Evolutionary conservation across 495 filamentous ascomycete genomes (phyloP).

Genomic region (Ramalina intermedia): DNA sequence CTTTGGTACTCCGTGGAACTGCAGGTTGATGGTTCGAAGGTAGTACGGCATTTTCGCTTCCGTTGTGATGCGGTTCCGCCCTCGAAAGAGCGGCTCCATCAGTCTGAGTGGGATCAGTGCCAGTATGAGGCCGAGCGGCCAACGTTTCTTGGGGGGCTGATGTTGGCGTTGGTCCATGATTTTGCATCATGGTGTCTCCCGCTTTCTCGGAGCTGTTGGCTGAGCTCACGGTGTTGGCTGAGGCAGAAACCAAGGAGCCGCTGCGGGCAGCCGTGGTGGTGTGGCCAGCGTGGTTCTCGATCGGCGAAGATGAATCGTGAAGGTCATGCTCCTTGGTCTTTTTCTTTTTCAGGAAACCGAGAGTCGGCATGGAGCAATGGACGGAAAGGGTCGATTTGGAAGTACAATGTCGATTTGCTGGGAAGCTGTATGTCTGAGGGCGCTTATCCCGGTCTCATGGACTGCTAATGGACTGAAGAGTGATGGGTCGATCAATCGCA

Average conservation of each 20-base stretch:
- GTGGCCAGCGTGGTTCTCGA: constrained; percentile 29
- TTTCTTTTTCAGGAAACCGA: constrained; percentile 90
- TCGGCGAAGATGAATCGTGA: constrained; percentile 48
- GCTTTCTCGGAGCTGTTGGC: constrained; percentile 16
- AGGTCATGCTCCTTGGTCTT: constrained; percentile 68
- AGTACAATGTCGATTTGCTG: no score
- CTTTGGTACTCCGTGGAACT: constrained; percentile 62
- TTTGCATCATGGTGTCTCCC: constrained; percentile 11
- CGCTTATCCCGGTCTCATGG: neutral
- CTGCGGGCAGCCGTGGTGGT: constrained; percentile 20
- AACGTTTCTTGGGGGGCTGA: constrained; percentile 10
- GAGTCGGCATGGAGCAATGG: constrained; percentile 15
- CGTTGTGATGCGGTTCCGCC: constrained; percentile 5
- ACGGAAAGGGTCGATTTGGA: neutral
- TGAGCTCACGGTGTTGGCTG: constrained; percentile 24
- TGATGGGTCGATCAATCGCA: neutral
- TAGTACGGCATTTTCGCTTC: constrained; percentile 2
- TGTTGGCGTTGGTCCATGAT: constrained; percentile 4
- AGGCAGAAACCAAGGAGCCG: constrained; percentile 23
- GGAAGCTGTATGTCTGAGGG: neutral
- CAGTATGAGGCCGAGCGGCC: constrained; percentile 4
- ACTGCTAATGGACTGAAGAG: neutral
- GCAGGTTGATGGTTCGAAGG: constrained; percentile 16
- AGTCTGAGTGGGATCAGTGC: neutral
- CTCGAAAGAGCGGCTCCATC: constrained; percentile 6